A percentile compares a stretch with the other conserved stretches of the same genome.
Evolutionary conservation across 768 basidiomycete species (phyloP).

Genomic region (Dioszegia hungarica): DNA sequence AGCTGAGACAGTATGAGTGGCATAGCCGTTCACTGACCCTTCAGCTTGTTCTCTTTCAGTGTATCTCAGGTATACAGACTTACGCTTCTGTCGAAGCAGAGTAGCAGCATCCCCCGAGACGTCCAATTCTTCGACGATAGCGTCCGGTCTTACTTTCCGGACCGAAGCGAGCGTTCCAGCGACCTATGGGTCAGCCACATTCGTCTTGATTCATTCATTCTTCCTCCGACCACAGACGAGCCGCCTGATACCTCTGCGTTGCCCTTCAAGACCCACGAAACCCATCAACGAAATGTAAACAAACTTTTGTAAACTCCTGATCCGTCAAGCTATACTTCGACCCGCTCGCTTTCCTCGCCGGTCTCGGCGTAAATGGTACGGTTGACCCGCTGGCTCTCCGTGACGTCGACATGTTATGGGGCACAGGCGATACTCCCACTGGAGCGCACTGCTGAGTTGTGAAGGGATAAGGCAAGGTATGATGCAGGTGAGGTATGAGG

Average conservation of each 20-base stretch:
- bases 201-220: background rate
- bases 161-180: conserved; percentile 43
- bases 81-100: conserved; percentile 17
- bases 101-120: conserved; percentile 27
- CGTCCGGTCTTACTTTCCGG: conserved; percentile 32
- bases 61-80: background rate
- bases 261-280: background rate
- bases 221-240: too few species aligned
- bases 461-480: background rate
- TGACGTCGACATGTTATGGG: conserved; percentile 6
- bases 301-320: conserved; percentile 36
- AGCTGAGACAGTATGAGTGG: background rate
- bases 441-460: background rate
- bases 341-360: conserved; percentile 15
- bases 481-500: too few species aligned
- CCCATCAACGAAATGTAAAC: conserved; percentile 11
- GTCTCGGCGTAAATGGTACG: conserved; percentile 41
- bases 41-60: background rate
- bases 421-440: too few species aligned
- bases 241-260: background rate
- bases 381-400: conserved; percentile 24
- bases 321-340: conserved; percentile 18
- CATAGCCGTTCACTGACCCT: background rate
- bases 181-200: conserved; percentile 14
- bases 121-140: conserved; percentile 43